Evolutionary conservation across 202 grass and related monocot genomes (phyloP).

Genomic region (Zoysia matrella): DNA sequence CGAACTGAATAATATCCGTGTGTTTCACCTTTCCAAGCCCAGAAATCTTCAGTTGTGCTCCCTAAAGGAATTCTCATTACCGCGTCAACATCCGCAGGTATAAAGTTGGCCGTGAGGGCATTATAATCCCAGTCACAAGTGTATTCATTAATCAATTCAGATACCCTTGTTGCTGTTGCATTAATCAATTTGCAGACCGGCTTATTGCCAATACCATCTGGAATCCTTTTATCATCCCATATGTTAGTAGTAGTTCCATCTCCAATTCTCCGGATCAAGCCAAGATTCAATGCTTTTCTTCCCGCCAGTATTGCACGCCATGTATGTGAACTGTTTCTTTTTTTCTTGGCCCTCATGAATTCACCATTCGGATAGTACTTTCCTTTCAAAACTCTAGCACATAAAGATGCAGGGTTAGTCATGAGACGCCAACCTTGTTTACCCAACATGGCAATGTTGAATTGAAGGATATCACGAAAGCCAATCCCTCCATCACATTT

Average conservation of each 20-base stretch:
- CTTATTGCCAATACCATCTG: not conserved
- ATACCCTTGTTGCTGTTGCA: accelerated
- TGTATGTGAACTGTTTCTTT: not conserved
- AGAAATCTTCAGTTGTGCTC: not conserved
- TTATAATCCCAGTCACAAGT: not conserved
- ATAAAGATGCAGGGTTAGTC: not conserved
- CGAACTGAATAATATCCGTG: not conserved
- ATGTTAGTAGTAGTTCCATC: not conserved
- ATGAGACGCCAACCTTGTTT: not conserved
- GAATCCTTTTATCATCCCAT: not conserved
- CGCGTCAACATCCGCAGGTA: not conserved
- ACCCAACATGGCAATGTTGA: not conserved
- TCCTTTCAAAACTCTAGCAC: not conserved
- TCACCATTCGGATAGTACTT: not conserved
- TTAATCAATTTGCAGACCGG: not conserved
- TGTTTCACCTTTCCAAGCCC: not conserved
- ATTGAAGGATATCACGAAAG: not conserved
- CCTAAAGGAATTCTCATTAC: not conserved
- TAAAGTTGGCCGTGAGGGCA: not conserved
- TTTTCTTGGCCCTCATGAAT: not conserved
- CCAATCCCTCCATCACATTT: not conserved
- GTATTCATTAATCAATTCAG: not conserved
- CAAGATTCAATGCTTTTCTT: not conserved
- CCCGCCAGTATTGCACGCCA: not conserved
- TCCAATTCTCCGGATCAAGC: not conserved